These are phyloP conservation scores for Pelargonium cotyledonis DNA, from an alignment of 441 rosid species.

Conservation along the genomic window DNA sequence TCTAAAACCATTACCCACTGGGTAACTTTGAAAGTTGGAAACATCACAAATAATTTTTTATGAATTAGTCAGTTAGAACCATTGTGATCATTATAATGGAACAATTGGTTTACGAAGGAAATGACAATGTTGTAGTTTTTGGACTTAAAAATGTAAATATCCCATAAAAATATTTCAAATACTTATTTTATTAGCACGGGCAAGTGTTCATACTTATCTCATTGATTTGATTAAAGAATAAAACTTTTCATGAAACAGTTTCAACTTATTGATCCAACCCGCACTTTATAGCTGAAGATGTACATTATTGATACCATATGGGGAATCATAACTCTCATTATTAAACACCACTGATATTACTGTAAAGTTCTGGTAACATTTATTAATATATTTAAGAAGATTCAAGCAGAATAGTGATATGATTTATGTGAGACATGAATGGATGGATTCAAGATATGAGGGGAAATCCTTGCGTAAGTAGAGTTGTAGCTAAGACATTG, in stretches of 20 bases:
- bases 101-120: neutral
- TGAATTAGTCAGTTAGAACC: no score
- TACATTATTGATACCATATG: slow-evolving; percentile 1
- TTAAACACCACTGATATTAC: slow-evolving; percentile 12
- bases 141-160: neutral
- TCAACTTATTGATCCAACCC: neutral
- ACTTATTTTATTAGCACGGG: no score
- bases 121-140: neutral
- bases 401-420: slow-evolving; percentile 13
- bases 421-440: slow-evolving; percentile 12
- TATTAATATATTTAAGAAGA: slow-evolving; percentile 17
- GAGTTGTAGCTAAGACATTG: slow-evolving; percentile 54
- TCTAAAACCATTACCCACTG: neutral
- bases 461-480: slow-evolving; percentile 64
- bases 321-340: neutral
- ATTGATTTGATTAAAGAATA: slow-evolving; percentile 4
- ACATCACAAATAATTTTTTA: no score
- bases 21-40: neutral
- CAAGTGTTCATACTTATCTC: slow-evolving; percentile 2
- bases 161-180: no score
- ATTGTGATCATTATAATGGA: neutral
- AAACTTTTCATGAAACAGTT: slow-evolving; percentile 5
- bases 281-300: slow-evolving; percentile 3
- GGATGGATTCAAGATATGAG: slow-evolving; percentile 58
- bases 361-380: slow-evolving; percentile 13